Percentiles rank a stretch among this genome's conserved stretches.
Evolutionary conservation across 2,329 filamentous ascomycete species (phyloP).

Genomic region (Teratosphaeria zuluensis): DNA sequence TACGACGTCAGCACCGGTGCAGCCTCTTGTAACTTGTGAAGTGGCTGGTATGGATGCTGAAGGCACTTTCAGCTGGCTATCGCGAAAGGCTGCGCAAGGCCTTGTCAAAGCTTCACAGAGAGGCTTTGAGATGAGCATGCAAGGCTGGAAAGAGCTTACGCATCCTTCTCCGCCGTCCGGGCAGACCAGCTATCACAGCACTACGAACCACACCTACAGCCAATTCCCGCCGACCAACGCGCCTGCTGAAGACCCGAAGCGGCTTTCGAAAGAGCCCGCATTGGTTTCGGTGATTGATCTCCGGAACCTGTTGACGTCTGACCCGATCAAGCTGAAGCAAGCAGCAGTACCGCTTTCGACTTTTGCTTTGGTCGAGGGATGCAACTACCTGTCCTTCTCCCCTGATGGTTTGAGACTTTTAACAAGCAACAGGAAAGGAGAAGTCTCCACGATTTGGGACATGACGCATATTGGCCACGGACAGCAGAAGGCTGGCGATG

Average conservation of each 20-base stretch:
- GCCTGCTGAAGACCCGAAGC: slow-evolving; percentile 44
- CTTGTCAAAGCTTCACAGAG: slow-evolving; percentile 56
- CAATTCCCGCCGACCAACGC: slow-evolving; percentile 68
- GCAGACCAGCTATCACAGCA: slow-evolving; percentile 7
- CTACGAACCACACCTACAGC: slow-evolving; percentile 7
- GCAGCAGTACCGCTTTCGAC: slow-evolving; percentile 55
- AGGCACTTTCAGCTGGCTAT: slow-evolving; percentile 21
- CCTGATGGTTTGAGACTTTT: slow-evolving; percentile 65
- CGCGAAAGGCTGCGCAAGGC: slow-evolving; percentile 67
- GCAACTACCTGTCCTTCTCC: slow-evolving; percentile 71
- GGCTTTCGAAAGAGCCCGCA: slow-evolving; percentile 53
- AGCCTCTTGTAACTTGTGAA: slow-evolving; percentile 56
- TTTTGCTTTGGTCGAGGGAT: slow-evolving; percentile 62
- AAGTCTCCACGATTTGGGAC: slow-evolving; percentile 75
- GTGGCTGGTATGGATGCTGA: slow-evolving; percentile 65
- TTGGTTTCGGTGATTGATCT: slow-evolving; percentile 68
- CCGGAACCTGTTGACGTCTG: slow-evolving; percentile 43
- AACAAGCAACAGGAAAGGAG: slow-evolving; percentile 74
- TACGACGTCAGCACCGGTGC: slow-evolving; percentile 57
- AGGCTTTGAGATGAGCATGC: slow-evolving; percentile 59
- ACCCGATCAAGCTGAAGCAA: slow-evolving; percentile 41
- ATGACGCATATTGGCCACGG: slow-evolving; percentile 50
- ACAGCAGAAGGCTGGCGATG: slow-evolving; percentile 11
- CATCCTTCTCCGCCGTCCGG: slow-evolving; percentile 35
- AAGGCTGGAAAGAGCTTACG: slow-evolving; percentile 75